These are phyloP conservation scores for Apiospora rasikravindrae DNA, from an alignment of 2,329 filamentous ascomycete species.

Conservation along the genomic window DNA sequence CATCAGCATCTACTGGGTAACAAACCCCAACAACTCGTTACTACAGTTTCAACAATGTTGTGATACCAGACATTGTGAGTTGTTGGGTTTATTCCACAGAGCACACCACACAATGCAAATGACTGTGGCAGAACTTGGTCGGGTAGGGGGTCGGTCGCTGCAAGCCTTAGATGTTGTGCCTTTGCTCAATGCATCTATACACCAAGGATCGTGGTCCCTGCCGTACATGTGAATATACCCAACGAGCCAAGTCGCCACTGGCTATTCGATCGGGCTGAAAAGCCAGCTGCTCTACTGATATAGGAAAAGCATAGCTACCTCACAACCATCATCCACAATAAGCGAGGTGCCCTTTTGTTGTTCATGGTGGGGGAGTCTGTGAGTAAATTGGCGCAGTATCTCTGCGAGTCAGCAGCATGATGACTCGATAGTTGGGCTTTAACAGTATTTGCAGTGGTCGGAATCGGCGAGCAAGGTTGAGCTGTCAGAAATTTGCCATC, in stretches of 20 bases:
- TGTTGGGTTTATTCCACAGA: neutral
- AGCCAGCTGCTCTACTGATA: neutral
- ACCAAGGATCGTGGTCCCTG: neutral
- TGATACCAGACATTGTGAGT: neutral
- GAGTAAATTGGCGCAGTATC: neutral
- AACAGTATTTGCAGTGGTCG: neutral
- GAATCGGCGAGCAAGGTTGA: neutral
- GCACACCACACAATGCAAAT: neutral
- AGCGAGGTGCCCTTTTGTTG: neutral
- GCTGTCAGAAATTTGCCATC: neutral
- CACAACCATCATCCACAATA: neutral
- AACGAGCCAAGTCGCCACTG: neutral
- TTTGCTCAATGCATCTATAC: neutral
- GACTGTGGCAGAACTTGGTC: neutral
- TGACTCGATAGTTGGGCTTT: neutral
- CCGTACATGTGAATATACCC: neutral
- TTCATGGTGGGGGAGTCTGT: neutral
- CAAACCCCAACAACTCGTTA: neutral
- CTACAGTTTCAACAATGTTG: neutral
- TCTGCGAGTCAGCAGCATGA: neutral
- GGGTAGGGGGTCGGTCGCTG: neutral
- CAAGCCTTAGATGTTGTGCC: neutral
- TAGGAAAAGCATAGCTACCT: conserved; percentile 6
- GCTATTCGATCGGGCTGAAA: neutral
- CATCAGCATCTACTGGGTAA: neutral